Evolutionary conservation across 1,284 basidiomycete species (phyloP).

Genomic region (Takashimella koratensis): DNA sequence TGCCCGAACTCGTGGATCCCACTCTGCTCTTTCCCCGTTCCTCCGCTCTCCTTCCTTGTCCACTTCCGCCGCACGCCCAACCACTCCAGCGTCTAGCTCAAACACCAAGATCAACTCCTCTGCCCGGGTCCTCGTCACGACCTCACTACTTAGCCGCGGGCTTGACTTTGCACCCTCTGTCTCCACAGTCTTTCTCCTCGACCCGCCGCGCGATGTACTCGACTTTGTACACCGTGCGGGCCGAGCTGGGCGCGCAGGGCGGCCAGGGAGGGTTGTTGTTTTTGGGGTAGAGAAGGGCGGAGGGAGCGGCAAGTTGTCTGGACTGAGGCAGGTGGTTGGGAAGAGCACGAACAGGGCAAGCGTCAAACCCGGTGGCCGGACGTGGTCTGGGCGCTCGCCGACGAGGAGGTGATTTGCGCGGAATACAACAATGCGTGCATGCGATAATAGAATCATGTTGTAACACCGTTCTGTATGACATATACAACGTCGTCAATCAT

Average conservation of each 20-base stretch:
- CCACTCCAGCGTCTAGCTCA: neutral
- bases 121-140: constrained; percentile 71
- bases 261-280: constrained; percentile 58
- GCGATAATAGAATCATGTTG: neutral
- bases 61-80: neutral
- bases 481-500: neutral
- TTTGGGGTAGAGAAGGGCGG: constrained; percentile 40
- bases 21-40: constrained; percentile 67
- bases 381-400: constrained; percentile 3
- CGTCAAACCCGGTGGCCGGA: constrained; percentile 14
- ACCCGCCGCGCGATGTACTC: constrained; percentile 77
- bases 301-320: constrained; percentile 19
- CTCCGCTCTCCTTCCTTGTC: constrained; percentile 46
- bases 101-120: neutral
- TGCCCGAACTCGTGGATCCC: constrained; percentile 61
- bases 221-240: constrained; percentile 89
- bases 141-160: constrained; percentile 83
- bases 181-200: constrained; percentile 74
- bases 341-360: constrained; percentile 7
- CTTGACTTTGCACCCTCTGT: constrained; percentile 77
- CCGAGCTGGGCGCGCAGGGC: constrained; percentile 59
- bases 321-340: constrained; percentile 23
- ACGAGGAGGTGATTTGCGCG: neutral
- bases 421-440: neutral
- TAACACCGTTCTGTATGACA: neutral